Percentiles rank a stretch among this genome's conserved stretches.
phyloP scores from a whole-genome alignment of 306 rosid species.

The Psophocarpus tetragonolobus region DNA sequence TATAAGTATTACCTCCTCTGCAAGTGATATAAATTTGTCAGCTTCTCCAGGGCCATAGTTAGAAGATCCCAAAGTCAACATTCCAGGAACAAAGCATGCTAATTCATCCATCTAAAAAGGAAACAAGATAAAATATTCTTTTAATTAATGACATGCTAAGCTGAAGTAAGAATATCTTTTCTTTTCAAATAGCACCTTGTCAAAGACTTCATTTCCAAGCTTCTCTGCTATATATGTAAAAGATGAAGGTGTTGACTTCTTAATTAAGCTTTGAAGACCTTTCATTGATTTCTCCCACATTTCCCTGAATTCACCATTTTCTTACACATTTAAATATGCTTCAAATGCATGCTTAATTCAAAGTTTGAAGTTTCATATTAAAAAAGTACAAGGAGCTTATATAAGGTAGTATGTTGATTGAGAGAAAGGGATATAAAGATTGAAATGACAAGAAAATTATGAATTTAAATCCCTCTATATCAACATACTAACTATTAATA shows the following conservation, averaged over 20 bases:
- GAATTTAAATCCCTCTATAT: too few relatives aligned
- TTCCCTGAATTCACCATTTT: constrained; percentile 51
- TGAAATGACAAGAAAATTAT: too few relatives aligned
- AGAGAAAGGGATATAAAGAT: too few relatives aligned
- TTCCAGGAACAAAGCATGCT: constrained; percentile 81
- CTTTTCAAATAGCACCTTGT: constrained; percentile 51
- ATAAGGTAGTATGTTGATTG: too few relatives aligned
- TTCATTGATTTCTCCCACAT: constrained; percentile 76
- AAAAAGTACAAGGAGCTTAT: too few relatives aligned
- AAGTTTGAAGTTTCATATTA: constrained; percentile 23
- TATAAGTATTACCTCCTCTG: constrained; percentile 58
- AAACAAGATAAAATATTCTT: constrained; percentile 1
- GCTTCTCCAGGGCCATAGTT: constrained; percentile 53
- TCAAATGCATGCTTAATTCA: not conserved
- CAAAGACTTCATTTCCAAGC: constrained; percentile 45
- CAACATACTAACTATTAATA: too few relatives aligned
- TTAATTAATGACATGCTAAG: constrained; percentile 8
- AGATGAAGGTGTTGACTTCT: constrained; percentile 60
- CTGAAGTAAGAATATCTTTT: not conserved
- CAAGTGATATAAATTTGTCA: constrained; percentile 46
- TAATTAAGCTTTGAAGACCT: constrained; percentile 59
- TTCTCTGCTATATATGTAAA: constrained; percentile 56
- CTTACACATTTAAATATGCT: constrained; percentile 21
- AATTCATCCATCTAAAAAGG: constrained; percentile 69
- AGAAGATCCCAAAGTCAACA: constrained; percentile 63